Conservation (phyloP, 176 grass and related monocot species). For the Oryza glumipatula region DNA sequence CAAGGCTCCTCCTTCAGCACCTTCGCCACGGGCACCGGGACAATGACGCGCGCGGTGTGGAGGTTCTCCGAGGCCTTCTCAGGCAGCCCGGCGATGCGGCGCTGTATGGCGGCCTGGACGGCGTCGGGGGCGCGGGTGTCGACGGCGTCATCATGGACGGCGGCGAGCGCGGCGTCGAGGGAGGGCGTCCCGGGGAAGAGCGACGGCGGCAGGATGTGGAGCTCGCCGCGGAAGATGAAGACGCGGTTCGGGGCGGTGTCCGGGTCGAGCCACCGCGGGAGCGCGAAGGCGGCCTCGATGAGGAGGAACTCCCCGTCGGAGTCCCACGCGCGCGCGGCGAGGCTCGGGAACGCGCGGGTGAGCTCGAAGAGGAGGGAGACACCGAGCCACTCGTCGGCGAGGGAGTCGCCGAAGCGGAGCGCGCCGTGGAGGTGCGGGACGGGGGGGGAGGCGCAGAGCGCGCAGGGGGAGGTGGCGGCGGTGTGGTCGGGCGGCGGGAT, state of each 20-base stretch:
- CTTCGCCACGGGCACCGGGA: slow-evolving; percentile 74
- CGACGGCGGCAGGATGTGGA: slow-evolving; percentile 75
- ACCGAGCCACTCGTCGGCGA: slow-evolving; percentile 89
- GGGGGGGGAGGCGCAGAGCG: slow-evolving; percentile 58
- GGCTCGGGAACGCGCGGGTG: slow-evolving; percentile 48
- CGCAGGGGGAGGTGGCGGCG: slow-evolving; percentile 50
- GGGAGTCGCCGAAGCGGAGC: slow-evolving; percentile 75
- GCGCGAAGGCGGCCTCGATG: slow-evolving; percentile 87
- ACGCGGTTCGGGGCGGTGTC: slow-evolving; percentile 77
- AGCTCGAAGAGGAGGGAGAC: slow-evolving; percentile 73
- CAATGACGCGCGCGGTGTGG: slow-evolving; percentile 59
- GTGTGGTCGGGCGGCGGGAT: slow-evolving; percentile 52
- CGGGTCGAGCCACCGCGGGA: slow-evolving; percentile 80
- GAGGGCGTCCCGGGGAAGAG: slow-evolving; percentile 54
- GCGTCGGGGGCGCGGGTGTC: slow-evolving; percentile 66
- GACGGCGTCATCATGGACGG: slow-evolving; percentile 49
- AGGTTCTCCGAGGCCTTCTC: slow-evolving; percentile 75
- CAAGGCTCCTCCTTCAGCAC: slow-evolving; percentile 86
- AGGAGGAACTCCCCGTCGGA: slow-evolving; percentile 98
- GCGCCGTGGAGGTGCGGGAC: slow-evolving; percentile 82
- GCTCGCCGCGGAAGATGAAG: slow-evolving; percentile 76
- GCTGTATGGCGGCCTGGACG: slow-evolving; percentile 65
- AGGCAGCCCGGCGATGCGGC: slow-evolving; percentile 63
- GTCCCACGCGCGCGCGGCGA: slow-evolving; percentile 70
- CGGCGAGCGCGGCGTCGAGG: slow-evolving; percentile 56